These are phyloP conservation scores for Debaryomycetaceae sp. DNA, from an alignment of 1,139 yeast species.

Conservation along the genomic window DNA sequence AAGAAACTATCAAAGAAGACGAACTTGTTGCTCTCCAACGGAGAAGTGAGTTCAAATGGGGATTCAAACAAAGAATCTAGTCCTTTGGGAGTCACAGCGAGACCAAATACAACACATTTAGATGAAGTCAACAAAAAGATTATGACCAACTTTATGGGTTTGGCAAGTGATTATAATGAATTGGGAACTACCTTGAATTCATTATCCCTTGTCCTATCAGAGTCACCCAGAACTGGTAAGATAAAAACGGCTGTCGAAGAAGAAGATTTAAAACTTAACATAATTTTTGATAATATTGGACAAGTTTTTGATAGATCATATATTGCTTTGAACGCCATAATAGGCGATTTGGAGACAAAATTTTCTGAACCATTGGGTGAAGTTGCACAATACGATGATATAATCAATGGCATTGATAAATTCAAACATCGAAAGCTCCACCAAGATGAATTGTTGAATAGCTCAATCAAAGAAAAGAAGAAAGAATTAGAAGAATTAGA, in stretches of 20 bases:
- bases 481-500: constrained; percentile 40
- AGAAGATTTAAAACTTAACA: constrained; percentile 37
- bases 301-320: constrained; percentile 75
- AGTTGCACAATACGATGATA: constrained; percentile 70
- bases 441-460: constrained; percentile 60
- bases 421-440: constrained; percentile 67
- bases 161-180: constrained; percentile 66
- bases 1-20: constrained; percentile 28
- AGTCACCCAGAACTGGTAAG: constrained; percentile 23
- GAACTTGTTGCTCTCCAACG: constrained; percentile 16
- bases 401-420: constrained; percentile 63
- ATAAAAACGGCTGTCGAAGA: constrained; percentile 13
- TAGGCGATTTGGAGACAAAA: constrained; percentile 65
- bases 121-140: constrained; percentile 67
- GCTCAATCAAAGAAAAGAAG: constrained; percentile 47
- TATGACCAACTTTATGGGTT: constrained; percentile 58
- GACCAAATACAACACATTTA: constrained; percentile 41
- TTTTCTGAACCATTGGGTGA: constrained; percentile 86
- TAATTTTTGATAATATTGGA: constrained; percentile 64
- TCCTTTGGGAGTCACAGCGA: constrained; percentile 6
- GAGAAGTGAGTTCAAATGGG: constrained; percentile 2
- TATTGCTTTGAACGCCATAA: constrained; percentile 62
- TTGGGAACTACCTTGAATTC: constrained; percentile 71
- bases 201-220: constrained; percentile 62
- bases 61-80: not conserved